Evolutionary conservation across 306 rosid genomes (phyloP), one percentile per base, ranked within the genome.

Genomic region (Inga laurina): DNA sequence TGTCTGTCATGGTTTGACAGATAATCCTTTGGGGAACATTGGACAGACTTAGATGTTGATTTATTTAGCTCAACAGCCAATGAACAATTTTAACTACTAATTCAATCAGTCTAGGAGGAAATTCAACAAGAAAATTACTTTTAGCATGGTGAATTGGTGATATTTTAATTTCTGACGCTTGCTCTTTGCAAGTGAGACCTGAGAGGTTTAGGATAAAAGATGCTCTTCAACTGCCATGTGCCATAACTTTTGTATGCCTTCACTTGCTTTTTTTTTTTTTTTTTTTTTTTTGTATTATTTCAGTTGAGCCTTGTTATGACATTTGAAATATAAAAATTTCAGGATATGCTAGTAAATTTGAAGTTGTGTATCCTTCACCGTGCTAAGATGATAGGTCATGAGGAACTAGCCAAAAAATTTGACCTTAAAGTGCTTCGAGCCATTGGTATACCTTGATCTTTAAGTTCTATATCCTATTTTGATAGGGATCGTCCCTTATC

Each of bases 321-420:
- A n/a, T 76, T 76, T 45, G 76, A 39, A 66, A 13, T 73, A 73
- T 82, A 70, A 57, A 77, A 35, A 21, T 82, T 51, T 76, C 92
- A 93, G 97, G 97, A 92, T 72, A 61, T 95, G 89, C 68, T 95
- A 67, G 83, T 91, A 85, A 86, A 90, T 87, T 79, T 95, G 81
- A 95, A 95, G 83, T 32, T 74, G 82, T 57, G 90, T 85, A 85
- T 92, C 68, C 81, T 87, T 66, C 88, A 82, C 59, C 95, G 92
- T 62, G 91, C 95, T 76, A 91, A 85, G 86, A 73, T 27, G 62
- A 79, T 85, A 70, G 94, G 94, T 67, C 75, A 76, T 78, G 84
- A 70, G 15, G 82, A 82, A 65, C 88, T 93, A 45, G 93, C 90
- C 5, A 13, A 85, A 41, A 91, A 86, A 73, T 95, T 93, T 76